A percentile compares a stretch with the other conserved stretches of the same genome.
phyloP scores from a whole-genome alignment of 2,329 filamentous ascomycete species.

The Colletotrichum sp. region DNA sequence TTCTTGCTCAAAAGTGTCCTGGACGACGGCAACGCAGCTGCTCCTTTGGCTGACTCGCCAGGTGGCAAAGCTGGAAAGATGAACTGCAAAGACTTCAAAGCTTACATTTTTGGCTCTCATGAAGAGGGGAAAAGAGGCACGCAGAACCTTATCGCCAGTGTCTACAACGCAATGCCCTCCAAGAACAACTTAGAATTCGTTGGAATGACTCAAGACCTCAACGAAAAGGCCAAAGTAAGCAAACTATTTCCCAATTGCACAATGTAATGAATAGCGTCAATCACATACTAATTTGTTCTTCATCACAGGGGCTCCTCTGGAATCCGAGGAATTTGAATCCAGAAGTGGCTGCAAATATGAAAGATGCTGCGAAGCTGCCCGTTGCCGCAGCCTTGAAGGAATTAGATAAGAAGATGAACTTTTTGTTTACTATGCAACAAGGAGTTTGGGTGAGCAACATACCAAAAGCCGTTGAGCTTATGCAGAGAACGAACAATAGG shows the following conservation, averaged over 20 bases:
- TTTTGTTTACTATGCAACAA: background rate
- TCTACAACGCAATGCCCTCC: background rate
- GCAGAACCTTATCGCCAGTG: background rate
- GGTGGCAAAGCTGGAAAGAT: fast-evolving
- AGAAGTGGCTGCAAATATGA: no score
- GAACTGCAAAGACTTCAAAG: background rate
- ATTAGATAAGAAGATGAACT: fast-evolving
- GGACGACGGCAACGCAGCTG: no score
- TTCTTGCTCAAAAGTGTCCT: background rate
- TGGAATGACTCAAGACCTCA: background rate
- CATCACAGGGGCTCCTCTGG: background rate
- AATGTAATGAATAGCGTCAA: fast-evolving
- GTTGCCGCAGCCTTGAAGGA: fast-evolving
- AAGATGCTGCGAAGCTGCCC: background rate
- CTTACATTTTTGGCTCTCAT: background rate
- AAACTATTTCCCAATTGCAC: no score
- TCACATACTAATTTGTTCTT: background rate
- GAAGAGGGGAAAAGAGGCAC: fast-evolving
- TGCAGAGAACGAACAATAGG: background rate
- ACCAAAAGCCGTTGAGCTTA: background rate
- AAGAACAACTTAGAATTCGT: fast-evolving
- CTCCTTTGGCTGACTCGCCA: background rate
- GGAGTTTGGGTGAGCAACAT: background rate
- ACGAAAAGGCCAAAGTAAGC: background rate
- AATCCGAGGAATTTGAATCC: no score